Conservation (phyloP, 2,329 filamentous ascomycete genomes). For the Epichloe sibirici region DNA sequence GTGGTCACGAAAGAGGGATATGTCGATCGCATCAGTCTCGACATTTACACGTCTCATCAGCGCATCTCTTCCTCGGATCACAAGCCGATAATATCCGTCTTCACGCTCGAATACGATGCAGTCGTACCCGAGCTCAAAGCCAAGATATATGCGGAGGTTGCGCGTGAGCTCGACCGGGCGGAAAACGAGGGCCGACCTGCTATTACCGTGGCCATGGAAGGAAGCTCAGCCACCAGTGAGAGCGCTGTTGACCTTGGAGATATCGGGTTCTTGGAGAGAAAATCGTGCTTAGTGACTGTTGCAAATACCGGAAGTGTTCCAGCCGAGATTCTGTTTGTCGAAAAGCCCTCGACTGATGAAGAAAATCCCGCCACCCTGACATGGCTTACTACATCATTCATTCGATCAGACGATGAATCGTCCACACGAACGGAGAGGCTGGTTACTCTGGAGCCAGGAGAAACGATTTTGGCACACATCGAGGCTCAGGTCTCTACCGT, state of each 20-base stretch:
- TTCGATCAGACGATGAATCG: slow-evolving; percentile 26
- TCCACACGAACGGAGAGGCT: slow-evolving; percentile 26
- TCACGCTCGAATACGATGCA: slow-evolving; percentile 74
- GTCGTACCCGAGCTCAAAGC: slow-evolving; percentile 78
- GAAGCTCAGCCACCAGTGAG: slow-evolving; percentile 29
- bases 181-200: slow-evolving; percentile 83
- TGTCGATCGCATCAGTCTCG: slow-evolving; percentile 40
- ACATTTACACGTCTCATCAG: slow-evolving; percentile 78
- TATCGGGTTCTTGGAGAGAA: slow-evolving; percentile 54
- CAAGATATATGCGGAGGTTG: slow-evolving; percentile 74
- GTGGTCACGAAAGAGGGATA: slow-evolving; percentile 47
- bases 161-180: slow-evolving; percentile 72
- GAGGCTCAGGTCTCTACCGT: slow-evolving; percentile 54
- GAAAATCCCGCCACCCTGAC: slow-evolving; percentile 30
- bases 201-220: slow-evolving; percentile 72
- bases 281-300: slow-evolving; percentile 61
- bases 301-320: slow-evolving; percentile 82
- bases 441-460: slow-evolving; percentile 70
- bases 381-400: slow-evolving; percentile 63
- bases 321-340: slow-evolving; percentile 70
- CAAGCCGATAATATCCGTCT: slow-evolving; percentile 78
- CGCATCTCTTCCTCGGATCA: slow-evolving; percentile 87
- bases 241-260: slow-evolving; percentile 65
- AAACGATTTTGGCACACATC: slow-evolving; percentile 61
- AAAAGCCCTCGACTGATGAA: slow-evolving; percentile 45